phyloP scores from a whole-genome alignment of 352 stramenopile genomes.

The Globisporangium iwayamae region DNA sequence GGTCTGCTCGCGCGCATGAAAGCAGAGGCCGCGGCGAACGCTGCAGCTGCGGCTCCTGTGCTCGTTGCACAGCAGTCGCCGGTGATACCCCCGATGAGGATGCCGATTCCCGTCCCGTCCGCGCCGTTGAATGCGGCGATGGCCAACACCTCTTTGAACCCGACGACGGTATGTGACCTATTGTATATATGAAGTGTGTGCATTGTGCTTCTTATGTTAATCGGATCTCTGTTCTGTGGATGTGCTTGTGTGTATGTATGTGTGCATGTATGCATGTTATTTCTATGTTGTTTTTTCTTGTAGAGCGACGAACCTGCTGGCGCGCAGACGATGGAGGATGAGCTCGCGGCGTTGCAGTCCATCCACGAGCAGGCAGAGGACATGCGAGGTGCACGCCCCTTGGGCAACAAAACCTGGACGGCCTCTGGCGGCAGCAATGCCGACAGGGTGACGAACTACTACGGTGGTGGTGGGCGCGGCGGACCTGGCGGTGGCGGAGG shows the following conservation, averaged over 20 bases:
- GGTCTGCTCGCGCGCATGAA: constrained; percentile 84
- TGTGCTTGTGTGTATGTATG: constrained; percentile 14
- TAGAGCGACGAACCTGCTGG: constrained; percentile 22
- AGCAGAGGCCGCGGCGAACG: constrained; percentile 64
- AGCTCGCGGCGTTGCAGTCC: constrained; percentile 74
- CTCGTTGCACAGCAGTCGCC: constrained; percentile 35
- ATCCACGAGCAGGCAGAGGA: constrained; percentile 86
- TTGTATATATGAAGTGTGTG: constrained; percentile 1
- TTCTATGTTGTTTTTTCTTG: constrained; percentile 1
- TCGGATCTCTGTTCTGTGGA: neutral
- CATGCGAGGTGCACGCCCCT: constrained; percentile 52
- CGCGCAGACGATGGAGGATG: constrained; percentile 82
- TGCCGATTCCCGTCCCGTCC: constrained; percentile 29
- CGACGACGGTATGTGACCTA: constrained; percentile 13
- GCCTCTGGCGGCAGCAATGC: constrained; percentile 69
- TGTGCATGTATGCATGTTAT: constrained; percentile 13
- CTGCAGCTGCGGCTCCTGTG: constrained; percentile 42
- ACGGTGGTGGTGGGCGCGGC: constrained; percentile 36
- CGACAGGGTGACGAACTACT: constrained; percentile 79
- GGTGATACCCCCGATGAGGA: constrained; percentile 27
- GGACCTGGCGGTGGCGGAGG: constrained; percentile 29
- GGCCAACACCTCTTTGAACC: constrained; percentile 7
- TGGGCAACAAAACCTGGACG: constrained; percentile 87
- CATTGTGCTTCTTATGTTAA: constrained; percentile 12
- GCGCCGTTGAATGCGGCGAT: constrained; percentile 22